Conservation (phyloP, 164 flowering plant species). For the Kalanchoe fedtschenkoi region DNA sequence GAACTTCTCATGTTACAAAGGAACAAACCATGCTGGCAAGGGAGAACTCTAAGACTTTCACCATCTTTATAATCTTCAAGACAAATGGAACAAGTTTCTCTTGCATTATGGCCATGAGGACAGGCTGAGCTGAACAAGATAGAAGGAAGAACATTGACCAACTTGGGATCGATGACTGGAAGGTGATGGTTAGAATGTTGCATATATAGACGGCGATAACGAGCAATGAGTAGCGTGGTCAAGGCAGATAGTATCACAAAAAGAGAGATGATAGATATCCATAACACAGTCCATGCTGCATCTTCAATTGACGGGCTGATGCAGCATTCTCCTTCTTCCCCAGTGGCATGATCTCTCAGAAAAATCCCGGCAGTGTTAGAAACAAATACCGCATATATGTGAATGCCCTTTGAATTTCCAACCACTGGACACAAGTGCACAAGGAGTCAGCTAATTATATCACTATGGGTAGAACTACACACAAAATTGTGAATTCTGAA, state of each 20-base stretch:
- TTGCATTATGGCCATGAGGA: constrained; percentile 6
- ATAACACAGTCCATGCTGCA: constrained; percentile 39
- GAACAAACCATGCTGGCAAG: constrained; percentile 46
- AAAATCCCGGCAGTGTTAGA: constrained; percentile 40
- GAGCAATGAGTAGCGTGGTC: constrained; percentile 20
- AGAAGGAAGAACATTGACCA: constrained; percentile 29
- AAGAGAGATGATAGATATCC: constrained; percentile 42
- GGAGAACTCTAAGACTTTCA: constrained; percentile 41
- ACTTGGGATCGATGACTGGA: constrained; percentile 18
- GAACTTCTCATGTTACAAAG: neutral
- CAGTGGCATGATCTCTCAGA: constrained; percentile 29
- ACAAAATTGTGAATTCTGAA: neutral
- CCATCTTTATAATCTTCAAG: constrained; percentile 56
- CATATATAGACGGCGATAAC: constrained; percentile 20
- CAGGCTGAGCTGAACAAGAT: constrained; percentile 18
- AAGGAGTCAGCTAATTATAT: neutral
- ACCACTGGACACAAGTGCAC: constrained; percentile 27
- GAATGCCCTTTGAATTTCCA: constrained; percentile 28
- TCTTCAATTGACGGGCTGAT: constrained; percentile 24
- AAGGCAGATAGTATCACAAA: constrained; percentile 27
- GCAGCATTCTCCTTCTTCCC: constrained; percentile 39
- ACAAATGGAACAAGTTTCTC: constrained; percentile 56
- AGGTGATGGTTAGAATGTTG: constrained; percentile 12
- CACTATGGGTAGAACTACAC: neutral
- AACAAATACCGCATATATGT: constrained; percentile 45